Base-by-base conservation (phyloP, 495 filamentous ascomycete genomes). In the Alectoria sarmentosa region DNA sequence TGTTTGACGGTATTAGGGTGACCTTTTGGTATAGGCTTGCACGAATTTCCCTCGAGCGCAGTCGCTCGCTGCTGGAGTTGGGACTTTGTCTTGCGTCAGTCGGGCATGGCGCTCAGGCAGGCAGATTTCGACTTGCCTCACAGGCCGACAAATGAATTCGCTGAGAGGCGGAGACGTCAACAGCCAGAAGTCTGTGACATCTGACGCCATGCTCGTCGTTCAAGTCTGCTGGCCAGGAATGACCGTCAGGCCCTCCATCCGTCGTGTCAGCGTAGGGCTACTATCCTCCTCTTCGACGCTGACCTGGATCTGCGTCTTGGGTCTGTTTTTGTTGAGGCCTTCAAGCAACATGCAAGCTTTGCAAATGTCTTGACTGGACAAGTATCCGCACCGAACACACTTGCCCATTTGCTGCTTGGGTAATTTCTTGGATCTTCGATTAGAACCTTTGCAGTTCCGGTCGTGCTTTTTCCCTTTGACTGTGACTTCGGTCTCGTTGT, bases 351-450 rank as follows among this genome's bases (percentile, higher is more conserved):
- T 86, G 76, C 94, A 98, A 1, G 94, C 94, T 75, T 98, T 95
- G 76, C 94, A 98, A 49, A 96, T 83, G n/a, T 82, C 81, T 74
- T 98, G 94, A 71, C 91, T 96, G 0, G 93, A 96, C 72, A 98
- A 88, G 71, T 98, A 98, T 15, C 94, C 94, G 69, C 94, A 98
- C 36, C 84, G 86, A 70, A 83, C 85, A 71, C 94, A 98, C 68
- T 85, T 88, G 8, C 91, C 88, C 64, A 96, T 80, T n/a, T 83
- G 85, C 74, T 98, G 94, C 63, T 74, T 76, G 38, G 82, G 78
- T 23, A 83, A 62, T 61, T 76, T 77, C 60, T 75, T 80, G 37
- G 67, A 36, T 34, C 38, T 62, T 42, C 66, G 69, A 42, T 62
- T 71, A n/a, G 63, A 48, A 36, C 56, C 66, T 41, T 73, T 74